phyloP scores from a whole-genome alignment of 1,284 basidiomycete species.

The Apiotrichum sp. region DNA sequence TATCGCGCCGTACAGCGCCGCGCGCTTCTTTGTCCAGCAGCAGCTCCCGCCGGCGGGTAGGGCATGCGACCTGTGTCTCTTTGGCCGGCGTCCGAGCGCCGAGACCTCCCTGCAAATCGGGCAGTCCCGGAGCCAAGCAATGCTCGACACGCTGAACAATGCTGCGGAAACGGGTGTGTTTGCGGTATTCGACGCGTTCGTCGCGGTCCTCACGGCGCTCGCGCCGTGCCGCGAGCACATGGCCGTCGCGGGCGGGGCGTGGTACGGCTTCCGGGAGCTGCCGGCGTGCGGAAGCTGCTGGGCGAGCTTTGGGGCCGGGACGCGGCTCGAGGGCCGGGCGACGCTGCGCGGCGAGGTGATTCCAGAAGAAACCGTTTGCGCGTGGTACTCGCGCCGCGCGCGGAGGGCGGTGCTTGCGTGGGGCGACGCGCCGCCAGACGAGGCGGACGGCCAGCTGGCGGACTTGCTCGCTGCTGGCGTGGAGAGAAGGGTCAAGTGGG shows the following conservation, averaged over 20 bases:
- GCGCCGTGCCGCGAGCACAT: conserved; percentile 1
- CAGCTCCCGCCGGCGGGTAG: not conserved
- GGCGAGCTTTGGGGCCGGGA: not conserved
- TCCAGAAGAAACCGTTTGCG: not conserved
- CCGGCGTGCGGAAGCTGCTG: conserved; percentile 1
- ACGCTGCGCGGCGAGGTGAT: not conserved
- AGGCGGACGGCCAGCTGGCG: not conserved
- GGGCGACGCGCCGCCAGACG: not conserved
- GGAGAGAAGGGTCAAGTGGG: not conserved
- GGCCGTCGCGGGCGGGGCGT: not conserved
- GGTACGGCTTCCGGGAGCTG: conserved; percentile 1
- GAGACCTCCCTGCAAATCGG: not conserved
- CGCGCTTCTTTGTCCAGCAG: not conserved
- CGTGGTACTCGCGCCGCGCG: not conserved
- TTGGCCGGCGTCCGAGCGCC: not conserved
- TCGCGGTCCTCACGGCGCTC: not conserved
- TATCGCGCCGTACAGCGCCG: not conserved
- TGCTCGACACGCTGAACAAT: not conserved
- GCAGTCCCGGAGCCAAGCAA: not conserved
- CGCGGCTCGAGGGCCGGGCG: not conserved
- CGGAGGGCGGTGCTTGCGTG: not conserved
- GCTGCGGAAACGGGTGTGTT: not conserved
- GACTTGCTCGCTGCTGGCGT: not conserved
- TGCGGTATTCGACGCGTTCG: not conserved
- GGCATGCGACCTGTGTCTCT: not conserved